Evolutionary conservation across 2,329 filamentous ascomycete species (phyloP), one percentile per base, ranked within the genome.

Genomic region (Orbilia ellipsospora): DNA sequence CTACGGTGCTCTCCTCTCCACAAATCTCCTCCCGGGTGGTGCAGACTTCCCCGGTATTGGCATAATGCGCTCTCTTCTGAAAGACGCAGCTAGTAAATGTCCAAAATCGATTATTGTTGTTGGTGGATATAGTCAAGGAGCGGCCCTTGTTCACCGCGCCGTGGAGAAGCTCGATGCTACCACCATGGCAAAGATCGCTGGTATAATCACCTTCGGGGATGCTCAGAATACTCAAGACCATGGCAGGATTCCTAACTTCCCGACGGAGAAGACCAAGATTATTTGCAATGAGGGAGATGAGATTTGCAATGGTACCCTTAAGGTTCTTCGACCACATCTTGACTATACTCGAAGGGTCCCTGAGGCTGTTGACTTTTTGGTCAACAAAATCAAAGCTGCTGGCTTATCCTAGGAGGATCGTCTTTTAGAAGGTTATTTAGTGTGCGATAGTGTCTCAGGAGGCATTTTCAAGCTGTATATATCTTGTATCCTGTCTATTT

Each of bases 221-320:
- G 84, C 83, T 64, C 82, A 84, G 80, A 84, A 85, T 78, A 75
- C 80, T 56, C 84, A 84, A 78, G 83, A 84, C 77, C 56, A 64
- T 1, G 83, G 83, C 44, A 67, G 79, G 51, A 84, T 85, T 26
- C 82, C 81, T 51, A 81, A 82, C 76, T 85, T 82, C 75, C 81
- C 83, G 0, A 63, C 65, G 0, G 79, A 80, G 48, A 79, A 81
- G 44, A 81, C 81, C 26, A 77, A 81, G 69, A 80, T 84, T n/a
- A 84, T 80, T 78, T 85, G 84, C 78, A 81, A 81, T 13, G 0
- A 23, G 1, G 78, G 78, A 0, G 84, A 85, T 23, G 77, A 80
- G 1, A 82, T 84, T 20, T 84, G 83, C 78, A 75, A 28, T 5
- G 84, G 83, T 8, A 81, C 81, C 0, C 79, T 84, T 16, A 77